These are phyloP conservation scores for Xylaria sp. DNA, from an alignment of 2,329 filamentous ascomycete genomes.

Conservation along the genomic window DNA sequence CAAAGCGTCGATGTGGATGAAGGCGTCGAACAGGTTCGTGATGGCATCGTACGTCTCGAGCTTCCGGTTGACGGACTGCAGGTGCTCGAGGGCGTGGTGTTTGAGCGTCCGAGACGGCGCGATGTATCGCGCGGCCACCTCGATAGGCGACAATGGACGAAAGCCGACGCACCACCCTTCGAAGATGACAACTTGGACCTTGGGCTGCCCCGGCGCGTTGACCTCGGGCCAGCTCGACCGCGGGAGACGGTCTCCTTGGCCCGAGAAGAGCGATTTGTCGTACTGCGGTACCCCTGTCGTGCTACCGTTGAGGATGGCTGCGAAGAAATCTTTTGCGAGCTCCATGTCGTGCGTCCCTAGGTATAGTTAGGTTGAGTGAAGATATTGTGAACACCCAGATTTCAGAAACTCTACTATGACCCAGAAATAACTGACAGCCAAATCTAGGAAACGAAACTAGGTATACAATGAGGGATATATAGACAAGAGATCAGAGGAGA, in stretches of 20 bases:
- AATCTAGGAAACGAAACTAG: background rate
- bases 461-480: background rate
- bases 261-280: slow-evolving; percentile 82
- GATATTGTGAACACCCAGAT: background rate
- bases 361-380: background rate
- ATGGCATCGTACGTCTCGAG: slow-evolving; percentile 60
- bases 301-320: slow-evolving; percentile 61
- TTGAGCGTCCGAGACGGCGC: slow-evolving; percentile 60
- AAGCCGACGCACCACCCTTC: slow-evolving; percentile 96
- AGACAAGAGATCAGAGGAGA: background rate
- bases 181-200: slow-evolving; percentile 76
- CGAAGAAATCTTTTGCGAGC: slow-evolving; percentile 71
- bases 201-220: slow-evolving; percentile 60
- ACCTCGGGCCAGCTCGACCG: slow-evolving; percentile 69
- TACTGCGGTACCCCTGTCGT: slow-evolving; percentile 75
- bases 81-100: slow-evolving; percentile 59
- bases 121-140: slow-evolving; percentile 63
- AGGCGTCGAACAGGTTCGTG: slow-evolving; percentile 62
- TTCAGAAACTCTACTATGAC: background rate
- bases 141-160: slow-evolving; percentile 65
- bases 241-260: slow-evolving; percentile 79
- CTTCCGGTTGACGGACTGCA: slow-evolving; percentile 61
- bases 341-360: slow-evolving; percentile 75
- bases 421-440: background rate
- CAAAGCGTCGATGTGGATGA: slow-evolving; percentile 74